Evolutionary conservation across 1,139 yeast species (phyloP).

Genomic region (Arxiozyma bovina): DNA sequence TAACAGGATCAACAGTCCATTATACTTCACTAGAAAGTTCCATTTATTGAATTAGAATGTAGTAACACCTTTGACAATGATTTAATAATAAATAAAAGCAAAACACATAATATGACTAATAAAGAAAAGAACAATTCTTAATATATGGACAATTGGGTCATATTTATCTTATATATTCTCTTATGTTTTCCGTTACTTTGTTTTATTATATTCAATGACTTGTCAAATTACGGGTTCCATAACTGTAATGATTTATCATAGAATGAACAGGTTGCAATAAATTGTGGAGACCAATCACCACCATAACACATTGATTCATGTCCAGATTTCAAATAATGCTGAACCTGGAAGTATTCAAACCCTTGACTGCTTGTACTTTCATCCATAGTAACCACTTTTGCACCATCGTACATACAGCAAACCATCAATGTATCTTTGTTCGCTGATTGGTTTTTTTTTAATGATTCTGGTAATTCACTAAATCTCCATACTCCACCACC

Average conservation of each 20-base stretch:
- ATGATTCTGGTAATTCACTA: conserved; percentile 46
- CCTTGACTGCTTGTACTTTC: conserved; percentile 18
- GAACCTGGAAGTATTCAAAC: conserved; percentile 32
- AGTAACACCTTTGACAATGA: no score
- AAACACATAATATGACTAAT: no score
- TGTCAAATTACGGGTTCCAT: conserved; percentile 39
- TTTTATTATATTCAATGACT: no score
- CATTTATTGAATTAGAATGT: no score
- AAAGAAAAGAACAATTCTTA: no score
- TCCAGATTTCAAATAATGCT: conserved; percentile 48
- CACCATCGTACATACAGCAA: conserved; percentile 96
- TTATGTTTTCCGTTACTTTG: no score
- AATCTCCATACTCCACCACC: conserved; percentile 97
- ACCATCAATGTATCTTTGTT: conserved; percentile 42
- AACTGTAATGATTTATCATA: conserved; percentile 74
- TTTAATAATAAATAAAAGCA: no score
- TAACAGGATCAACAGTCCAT: no score
- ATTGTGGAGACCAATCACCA: conserved; percentile 67
- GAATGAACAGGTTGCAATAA: conserved; percentile 75
- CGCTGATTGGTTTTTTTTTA: conserved; percentile 23
- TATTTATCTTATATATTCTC: no score
- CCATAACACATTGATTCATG: conserved; percentile 95
- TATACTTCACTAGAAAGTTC: no score
- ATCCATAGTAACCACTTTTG: conserved; percentile 44
- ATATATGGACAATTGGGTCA: no score